Conservation (phyloP, 495 filamentous ascomycete genomes). For the Daldinia grandis region DNA sequence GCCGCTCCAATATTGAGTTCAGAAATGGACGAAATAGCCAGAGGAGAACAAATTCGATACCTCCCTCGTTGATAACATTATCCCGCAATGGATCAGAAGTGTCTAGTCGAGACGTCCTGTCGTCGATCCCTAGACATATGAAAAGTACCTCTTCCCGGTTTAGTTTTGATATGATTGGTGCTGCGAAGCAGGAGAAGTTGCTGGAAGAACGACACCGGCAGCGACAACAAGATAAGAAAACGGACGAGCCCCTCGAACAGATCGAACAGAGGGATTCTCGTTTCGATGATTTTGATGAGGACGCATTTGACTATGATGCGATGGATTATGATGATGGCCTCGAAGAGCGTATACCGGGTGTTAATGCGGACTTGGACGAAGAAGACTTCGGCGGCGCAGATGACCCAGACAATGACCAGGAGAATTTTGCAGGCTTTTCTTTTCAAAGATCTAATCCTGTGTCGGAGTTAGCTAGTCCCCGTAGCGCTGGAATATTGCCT, state of each 20-base stretch:
- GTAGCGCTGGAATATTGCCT: conserved; percentile 53
- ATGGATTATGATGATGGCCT: conserved; percentile 76
- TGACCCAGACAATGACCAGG: conserved; percentile 59
- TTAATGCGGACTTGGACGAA: conserved; percentile 72
- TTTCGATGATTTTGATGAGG: conserved; percentile 72
- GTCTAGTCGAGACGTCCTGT: conserved; percentile 54
- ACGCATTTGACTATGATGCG: conserved; percentile 72
- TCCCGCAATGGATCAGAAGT: conserved; percentile 52
- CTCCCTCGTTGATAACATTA: conserved; percentile 44
- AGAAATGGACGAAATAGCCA: conserved; percentile 42
- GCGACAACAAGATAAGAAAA: conserved; percentile 66
- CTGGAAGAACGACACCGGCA: conserved; percentile 87
- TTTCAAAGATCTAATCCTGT: conserved; percentile 61
- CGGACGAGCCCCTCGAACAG: conserved; percentile 34
- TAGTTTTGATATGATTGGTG: conserved; percentile 92
- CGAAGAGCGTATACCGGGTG: conserved; percentile 79
- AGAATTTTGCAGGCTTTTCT: conserved; percentile 62
- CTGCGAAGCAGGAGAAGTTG: conserved; percentile 79
- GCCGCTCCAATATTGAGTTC: conserved; percentile 1
- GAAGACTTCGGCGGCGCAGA: conserved; percentile 43
- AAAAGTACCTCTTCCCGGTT: conserved; percentile 89
- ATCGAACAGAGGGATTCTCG: conserved; percentile 49
- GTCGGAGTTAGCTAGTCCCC: conserved; percentile 58
- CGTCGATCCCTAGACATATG: conserved; percentile 74
- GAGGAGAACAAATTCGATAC: conserved; percentile 49